Evolutionary conservation across 371 early-diverging fungal genomes (phyloP).

Genomic region (Mortierella sp.): DNA sequence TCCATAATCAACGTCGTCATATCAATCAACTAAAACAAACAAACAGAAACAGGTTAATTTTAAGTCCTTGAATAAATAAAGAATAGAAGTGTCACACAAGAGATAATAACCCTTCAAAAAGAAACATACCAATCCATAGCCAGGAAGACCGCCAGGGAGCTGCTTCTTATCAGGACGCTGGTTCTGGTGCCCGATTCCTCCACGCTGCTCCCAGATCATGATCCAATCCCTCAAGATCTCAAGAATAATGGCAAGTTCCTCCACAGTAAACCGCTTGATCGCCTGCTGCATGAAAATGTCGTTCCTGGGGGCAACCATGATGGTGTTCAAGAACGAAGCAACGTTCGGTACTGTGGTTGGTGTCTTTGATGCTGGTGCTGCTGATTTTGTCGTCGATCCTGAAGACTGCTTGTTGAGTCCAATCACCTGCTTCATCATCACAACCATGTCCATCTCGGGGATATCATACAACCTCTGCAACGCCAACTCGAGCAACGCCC

Average conservation of each 20-base stretch:
- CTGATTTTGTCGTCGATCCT: slow-evolving; percentile 14
- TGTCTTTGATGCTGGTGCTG: slow-evolving; percentile 8
- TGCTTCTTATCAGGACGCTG: slow-evolving; percentile 39
- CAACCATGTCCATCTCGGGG: slow-evolving; percentile 69
- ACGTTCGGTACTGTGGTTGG: slow-evolving; percentile 49
- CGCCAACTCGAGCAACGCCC: slow-evolving; percentile 67
- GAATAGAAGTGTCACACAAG: not conserved
- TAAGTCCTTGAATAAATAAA: not conserved
- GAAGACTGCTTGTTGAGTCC: slow-evolving; percentile 48
- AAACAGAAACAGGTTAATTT: not conserved
- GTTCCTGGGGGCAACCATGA: slow-evolving; percentile 69
- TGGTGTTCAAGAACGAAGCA: slow-evolving; percentile 58
- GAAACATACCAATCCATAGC: slow-evolving; percentile 52
- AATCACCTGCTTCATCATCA: slow-evolving; percentile 60
- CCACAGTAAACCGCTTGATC: slow-evolving; percentile 62
- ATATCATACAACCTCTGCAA: slow-evolving; percentile 70
- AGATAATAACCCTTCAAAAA: not conserved
- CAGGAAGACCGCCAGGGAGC: slow-evolving; percentile 46
- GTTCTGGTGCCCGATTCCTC: slow-evolving; percentile 50
- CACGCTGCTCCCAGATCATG: slow-evolving; percentile 51
- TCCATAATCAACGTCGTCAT: slow-evolving; percentile 69
- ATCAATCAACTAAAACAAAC: slow-evolving; percentile 63
- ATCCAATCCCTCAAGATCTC: slow-evolving; percentile 64
- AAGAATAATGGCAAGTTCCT: slow-evolving; percentile 64
- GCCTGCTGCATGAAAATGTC: slow-evolving; percentile 75